phyloP scores from a whole-genome alignment of 495 filamentous ascomycete genomes.

The Durotheca rogersii region DNA sequence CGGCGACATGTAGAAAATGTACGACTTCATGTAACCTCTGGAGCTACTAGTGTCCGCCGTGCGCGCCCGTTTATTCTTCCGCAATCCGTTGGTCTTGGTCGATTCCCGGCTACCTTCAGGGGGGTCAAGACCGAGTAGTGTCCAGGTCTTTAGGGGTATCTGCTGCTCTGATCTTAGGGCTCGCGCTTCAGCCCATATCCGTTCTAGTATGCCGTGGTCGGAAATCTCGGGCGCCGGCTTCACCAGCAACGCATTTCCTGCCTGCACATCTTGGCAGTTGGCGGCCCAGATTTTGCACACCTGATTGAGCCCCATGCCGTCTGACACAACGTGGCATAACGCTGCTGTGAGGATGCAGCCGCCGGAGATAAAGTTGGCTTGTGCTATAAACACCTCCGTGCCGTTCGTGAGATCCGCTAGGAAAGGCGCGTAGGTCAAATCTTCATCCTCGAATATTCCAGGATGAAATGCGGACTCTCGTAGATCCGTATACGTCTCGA shows the following conservation, averaged over 20 bases:
- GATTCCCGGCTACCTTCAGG: slow-evolving; percentile 9
- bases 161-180: too few species aligned
- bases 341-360: slow-evolving; percentile 10
- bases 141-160: too few species aligned
- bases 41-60: too few species aligned
- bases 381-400: slow-evolving; percentile 13
- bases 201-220: neutral
- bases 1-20: slow-evolving; percentile 21
- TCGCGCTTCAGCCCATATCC: neutral
- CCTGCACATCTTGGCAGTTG: too few species aligned
- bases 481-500: slow-evolving; percentile 8
- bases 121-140: too few species aligned
- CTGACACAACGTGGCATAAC: slow-evolving; percentile 7
- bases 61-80: neutral
- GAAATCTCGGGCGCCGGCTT: neutral
- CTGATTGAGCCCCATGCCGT: slow-evolving; percentile 5
- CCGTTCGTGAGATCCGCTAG: slow-evolving; percentile 10
- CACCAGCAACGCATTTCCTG: neutral
- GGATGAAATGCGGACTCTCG: slow-evolving; percentile 10
- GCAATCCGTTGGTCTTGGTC: neutral
- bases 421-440: slow-evolving; percentile 5
- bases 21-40: slow-evolving; percentile 3
- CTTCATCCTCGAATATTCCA: slow-evolving; percentile 13
- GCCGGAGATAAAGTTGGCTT: slow-evolving; percentile 24
- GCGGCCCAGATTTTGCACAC: slow-evolving; percentile 15